Conservation (phyloP, 75 land plant genomes). For the Adiantum capillusveneris region DNA sequence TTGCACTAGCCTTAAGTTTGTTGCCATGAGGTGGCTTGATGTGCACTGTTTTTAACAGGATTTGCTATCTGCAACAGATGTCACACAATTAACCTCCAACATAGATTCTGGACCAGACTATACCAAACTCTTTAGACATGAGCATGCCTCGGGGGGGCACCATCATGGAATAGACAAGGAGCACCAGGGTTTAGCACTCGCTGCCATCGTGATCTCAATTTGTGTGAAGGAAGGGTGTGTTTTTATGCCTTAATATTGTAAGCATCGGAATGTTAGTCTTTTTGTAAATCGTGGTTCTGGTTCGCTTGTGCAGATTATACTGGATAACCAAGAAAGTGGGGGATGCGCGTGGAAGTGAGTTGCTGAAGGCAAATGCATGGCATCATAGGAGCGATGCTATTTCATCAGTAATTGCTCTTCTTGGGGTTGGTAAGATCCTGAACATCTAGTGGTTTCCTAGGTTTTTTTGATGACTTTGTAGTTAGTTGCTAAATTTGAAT, state of each 20-base stretch:
- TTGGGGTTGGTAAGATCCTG: conserved; percentile 93
- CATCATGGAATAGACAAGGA: conserved; percentile 86
- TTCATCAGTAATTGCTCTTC: conserved; percentile 92
- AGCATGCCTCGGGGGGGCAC: conserved; percentile 50
- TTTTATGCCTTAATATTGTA: background rate
- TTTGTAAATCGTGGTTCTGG: too few species aligned
- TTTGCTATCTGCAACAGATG: conserved; percentile 25
- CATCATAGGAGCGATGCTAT: conserved; percentile 98
- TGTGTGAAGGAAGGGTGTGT: conserved; percentile 84
- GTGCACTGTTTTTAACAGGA: conserved; percentile 28
- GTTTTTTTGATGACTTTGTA: background rate
- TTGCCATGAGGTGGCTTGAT: background rate
- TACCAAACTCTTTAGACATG: conserved; percentile 17
- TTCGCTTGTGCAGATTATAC: conserved; percentile 45
- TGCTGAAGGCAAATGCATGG: conserved; percentile 98
- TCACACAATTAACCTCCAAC: background rate
- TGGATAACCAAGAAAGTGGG: conserved; percentile 90
- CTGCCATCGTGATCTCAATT: conserved; percentile 61
- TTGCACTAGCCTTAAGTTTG: too few species aligned
- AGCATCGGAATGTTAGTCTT: too few species aligned
- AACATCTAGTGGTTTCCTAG: too few species aligned
- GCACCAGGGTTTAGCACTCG: conserved; percentile 71
- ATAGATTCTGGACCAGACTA: background rate
- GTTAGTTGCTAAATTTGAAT: too few species aligned
- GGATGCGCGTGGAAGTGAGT: conserved; percentile 70